Base-by-base conservation (phyloP, 164 flowering plant genomes). In the Vitis riparia region DNA sequence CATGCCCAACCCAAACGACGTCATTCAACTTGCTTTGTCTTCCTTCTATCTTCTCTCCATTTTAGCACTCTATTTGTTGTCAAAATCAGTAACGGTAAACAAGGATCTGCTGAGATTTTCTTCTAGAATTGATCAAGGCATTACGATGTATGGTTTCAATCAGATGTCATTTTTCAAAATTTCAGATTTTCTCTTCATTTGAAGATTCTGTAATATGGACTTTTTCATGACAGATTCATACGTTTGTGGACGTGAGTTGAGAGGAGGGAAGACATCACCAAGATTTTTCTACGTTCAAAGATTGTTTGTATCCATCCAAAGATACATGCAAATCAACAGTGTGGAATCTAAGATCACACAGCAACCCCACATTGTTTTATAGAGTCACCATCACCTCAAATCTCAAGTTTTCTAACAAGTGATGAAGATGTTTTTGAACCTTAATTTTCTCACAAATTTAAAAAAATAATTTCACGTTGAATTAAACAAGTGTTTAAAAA, bases 271-370 rank as follows among this genome's bases (percentile, higher is more conserved):
- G 65, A 71, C 80, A 77, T 55, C 59, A 65, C 9, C 58, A 53
- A 68, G 63, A 68, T 66, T 58, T 74, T 71, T 73, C 61, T 62
- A 49, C 62, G 8, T 64, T 61, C 16, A 2, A 68, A 71, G 78
- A 76, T 74, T 68, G 70, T 68, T 53, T 81, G 79, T 48, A 8
- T 32, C 59, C n/a, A 12, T 55, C 55, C 17, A 65, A 44, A 70
- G 61, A 61, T 66, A 71, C 81, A 75, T 29, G 63, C 53, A 49
- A 68, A 55, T 15, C 3, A 2, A 11, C 14, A 15, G 30, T 69
- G 61, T 49, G 19, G 19, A 74, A 56, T 27, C 14, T 23, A 17
- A 29, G 29, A 14, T 23, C n/a, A 30, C 32, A 11, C 32, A 63
- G 58, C 55, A 7, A 15, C 32, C 44, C 37, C 37, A 23, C 1